A percentile compares a stretch with the other conserved stretches of the same genome.
Evolutionary conservation across 805 yeast genomes (phyloP).

Genomic region (Wickerhamiella sorbophila): DNA sequence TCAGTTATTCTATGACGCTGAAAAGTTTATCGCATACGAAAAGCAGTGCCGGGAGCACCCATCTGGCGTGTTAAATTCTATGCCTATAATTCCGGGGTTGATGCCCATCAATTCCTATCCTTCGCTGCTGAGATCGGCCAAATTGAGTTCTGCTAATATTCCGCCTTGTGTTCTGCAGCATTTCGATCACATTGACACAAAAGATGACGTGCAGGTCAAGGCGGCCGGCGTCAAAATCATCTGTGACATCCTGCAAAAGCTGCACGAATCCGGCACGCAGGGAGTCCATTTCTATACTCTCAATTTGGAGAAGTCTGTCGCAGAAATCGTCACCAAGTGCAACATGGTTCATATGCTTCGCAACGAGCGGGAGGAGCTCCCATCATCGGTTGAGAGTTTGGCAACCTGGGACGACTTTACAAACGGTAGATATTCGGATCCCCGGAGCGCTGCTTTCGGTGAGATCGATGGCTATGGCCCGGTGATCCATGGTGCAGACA

Average conservation of each 20-base stretch:
- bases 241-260: constrained; percentile 60
- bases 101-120: constrained; percentile 96
- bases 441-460: constrained; percentile 93
- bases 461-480: constrained; percentile 98
- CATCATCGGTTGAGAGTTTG: constrained; percentile 20
- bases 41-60: constrained; percentile 40
- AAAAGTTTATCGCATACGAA: constrained; percentile 69
- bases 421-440: constrained; percentile 90
- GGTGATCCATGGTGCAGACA: constrained; percentile 52
- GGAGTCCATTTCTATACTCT: constrained; percentile 90
- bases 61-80: constrained; percentile 49
- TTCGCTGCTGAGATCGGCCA: constrained; percentile 80
- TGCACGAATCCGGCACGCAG: constrained; percentile 42
- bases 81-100: constrained; percentile 91
- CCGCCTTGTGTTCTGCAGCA: constrained; percentile 59
- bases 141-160: constrained; percentile 74
- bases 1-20: constrained; percentile 81
- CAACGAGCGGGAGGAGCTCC: constrained; percentile 13
- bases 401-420: constrained; percentile 98
- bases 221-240: constrained; percentile 70
- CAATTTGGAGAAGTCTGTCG: constrained; percentile 83
- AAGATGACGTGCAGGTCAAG: constrained; percentile 85
- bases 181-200: constrained; percentile 52
- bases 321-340: constrained; percentile 60
- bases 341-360: constrained; percentile 22